Conservation (phyloP, 2,329 filamentous ascomycete genomes). For the Diaporthe citriasiana region DNA sequence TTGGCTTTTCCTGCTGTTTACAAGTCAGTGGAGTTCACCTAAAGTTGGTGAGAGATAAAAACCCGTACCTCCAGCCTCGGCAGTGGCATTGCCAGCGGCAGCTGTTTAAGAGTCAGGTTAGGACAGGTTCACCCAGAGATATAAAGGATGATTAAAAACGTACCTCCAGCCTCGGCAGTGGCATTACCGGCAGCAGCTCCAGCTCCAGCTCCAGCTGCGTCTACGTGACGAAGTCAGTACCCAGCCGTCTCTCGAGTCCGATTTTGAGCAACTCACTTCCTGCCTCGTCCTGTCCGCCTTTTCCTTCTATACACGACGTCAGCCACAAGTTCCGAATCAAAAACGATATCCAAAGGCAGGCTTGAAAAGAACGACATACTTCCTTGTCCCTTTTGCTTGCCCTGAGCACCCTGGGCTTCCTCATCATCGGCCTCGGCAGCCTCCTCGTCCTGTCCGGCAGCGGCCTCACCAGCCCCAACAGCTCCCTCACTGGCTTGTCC, state of each 20-base stretch:
- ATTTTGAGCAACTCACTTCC: constrained; percentile 20
- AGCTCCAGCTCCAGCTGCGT: too few species aligned
- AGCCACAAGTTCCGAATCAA: too few species aligned
- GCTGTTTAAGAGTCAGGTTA: too few species aligned
- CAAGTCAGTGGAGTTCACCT: background rate
- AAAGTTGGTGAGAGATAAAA: too few species aligned
- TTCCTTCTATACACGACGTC: too few species aligned
- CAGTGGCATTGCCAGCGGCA: background rate
- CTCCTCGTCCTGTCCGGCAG: constrained; percentile 1
- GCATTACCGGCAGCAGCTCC: constrained; percentile 4
- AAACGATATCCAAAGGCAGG: too few species aligned
- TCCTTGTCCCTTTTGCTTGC: background rate
- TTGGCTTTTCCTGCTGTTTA: background rate
- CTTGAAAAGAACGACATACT: background rate
- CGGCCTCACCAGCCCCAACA: constrained; percentile 4
- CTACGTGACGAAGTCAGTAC: too few species aligned
- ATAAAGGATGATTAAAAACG: background rate
- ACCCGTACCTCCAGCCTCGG: constrained; percentile 10
- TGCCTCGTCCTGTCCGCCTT: background rate
- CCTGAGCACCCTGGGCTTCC: background rate
- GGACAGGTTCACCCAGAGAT: too few species aligned
- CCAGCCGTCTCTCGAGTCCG: too few species aligned
- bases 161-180: constrained; percentile 8
- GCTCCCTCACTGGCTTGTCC: background rate
- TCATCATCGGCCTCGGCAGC: background rate